Evolutionary conservation across 2,329 filamentous ascomycete genomes (phyloP), one percentile per base, ranked within the genome.

Genomic region (Blastomyces silverae): DNA sequence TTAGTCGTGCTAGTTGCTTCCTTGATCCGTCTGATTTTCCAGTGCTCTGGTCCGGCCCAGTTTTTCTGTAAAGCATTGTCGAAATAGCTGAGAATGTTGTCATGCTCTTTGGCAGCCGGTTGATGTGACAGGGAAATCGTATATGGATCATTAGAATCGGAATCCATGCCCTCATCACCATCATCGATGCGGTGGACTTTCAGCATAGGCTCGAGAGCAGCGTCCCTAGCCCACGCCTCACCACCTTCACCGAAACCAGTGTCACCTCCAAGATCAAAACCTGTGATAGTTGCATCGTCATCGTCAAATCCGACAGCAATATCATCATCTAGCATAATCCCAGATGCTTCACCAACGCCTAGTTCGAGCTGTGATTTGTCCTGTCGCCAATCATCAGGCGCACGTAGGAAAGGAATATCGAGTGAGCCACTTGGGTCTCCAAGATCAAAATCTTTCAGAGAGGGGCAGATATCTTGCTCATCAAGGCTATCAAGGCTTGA

Each of bases 1-100:
- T 63, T 74, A 42, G 79, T 79, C 17, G 84, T 81, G 10, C 84
- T 80, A 76, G 92, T 92, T 71, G 76, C 81, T 64, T 87, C 84
- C 71, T 97, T 97, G 76, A 99, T 94, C 73, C 92, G 91, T 67
- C 90, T 85, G 73, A 99, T 97, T 70, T 93, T 89, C 94, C 94
- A 99, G 77, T 99, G 94, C 75, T 97, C 94, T n/a, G 94, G 93
- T 60, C 92, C 95, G 6, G 89, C 89, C 93, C 94, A 99, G 73
- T 97, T 97, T 83, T 96, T 97, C 74, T 94, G 91, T 55, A 97
- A 80, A 2, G 93, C 92, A 73, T 96, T 91, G 75, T 99, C 94
- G 73, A 99, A 99, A 79, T 97, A 99, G 73, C 90, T 89, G n/a
- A 99, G 83, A 65, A 99, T 96, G 71, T 96, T 93, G 70, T 97